Conservation (phyloP, 768 basidiomycete genomes). For the Pleurotus giganteus region DNA sequence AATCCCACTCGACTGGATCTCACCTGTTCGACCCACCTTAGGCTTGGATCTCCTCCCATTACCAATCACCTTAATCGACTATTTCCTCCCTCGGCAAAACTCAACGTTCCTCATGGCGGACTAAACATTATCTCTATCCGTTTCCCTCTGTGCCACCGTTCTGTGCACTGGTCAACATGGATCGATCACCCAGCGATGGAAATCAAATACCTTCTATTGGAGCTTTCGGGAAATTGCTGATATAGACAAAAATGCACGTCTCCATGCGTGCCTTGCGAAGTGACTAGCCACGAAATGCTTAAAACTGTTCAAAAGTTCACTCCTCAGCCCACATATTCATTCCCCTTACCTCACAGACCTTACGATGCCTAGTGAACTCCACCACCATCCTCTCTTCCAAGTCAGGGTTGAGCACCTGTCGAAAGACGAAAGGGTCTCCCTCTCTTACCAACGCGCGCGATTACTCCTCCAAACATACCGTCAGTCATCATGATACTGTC, state of each 20-base stretch:
- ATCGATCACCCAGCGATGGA: constrained; percentile 8
- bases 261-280: constrained; percentile 9
- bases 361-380: constrained; percentile 36
- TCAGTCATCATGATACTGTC: constrained; percentile 21
- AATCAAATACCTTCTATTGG: constrained; percentile 6
- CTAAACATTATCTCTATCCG: constrained; percentile 8
- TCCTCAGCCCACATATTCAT: no score
- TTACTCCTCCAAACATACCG: constrained; percentile 50
- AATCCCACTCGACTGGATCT: constrained; percentile 4
- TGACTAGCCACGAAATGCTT: not conserved
- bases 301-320: constrained; percentile 3
- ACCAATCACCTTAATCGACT: constrained; percentile 22
- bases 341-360: not conserved
- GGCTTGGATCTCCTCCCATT: constrained; percentile 14
- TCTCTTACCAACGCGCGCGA: constrained; percentile 50
- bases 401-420: constrained; percentile 41
- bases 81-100: constrained; percentile 23
- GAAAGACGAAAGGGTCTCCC: constrained; percentile 41
- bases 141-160: constrained; percentile 7
- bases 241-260: constrained; percentile 6
- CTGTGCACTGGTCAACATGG: constrained; percentile 1
- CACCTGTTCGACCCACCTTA: constrained; percentile 15
- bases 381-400: constrained; percentile 46
- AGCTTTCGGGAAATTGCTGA: constrained; percentile 3
- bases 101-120: constrained; percentile 20